Percentiles rank a stretch among this genome's conserved stretches.
Conservation (phyloP, 495 filamentous ascomycete genomes). For the Penicillium silybi region DNA sequence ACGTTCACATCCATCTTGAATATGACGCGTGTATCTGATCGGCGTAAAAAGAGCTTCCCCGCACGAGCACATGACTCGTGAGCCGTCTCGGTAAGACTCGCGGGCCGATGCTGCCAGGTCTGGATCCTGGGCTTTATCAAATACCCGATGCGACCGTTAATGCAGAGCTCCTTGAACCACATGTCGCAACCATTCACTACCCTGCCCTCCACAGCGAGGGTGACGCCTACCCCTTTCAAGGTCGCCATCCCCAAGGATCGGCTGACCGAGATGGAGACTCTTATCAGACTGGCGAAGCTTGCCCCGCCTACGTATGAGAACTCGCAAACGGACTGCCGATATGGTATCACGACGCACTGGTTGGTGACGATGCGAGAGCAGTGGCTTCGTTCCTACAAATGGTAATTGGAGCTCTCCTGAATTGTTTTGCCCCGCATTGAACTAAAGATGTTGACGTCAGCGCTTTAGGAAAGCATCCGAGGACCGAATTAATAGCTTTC, state of each 20-base stretch:
- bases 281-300: constrained; percentile 50
- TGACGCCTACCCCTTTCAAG: constrained; percentile 34
- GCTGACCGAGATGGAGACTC: constrained; percentile 43
- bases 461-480: constrained; percentile 46
- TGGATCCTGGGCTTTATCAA: too few species aligned
- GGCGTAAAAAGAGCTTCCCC: not conserved
- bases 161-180: not conserved
- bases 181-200: constrained; percentile 30
- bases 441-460: not conserved
- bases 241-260: constrained; percentile 41
- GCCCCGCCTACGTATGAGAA: constrained; percentile 51
- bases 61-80: not conserved
- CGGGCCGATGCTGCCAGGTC: not conserved
- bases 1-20: not conserved
- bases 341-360: constrained; percentile 57
- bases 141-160: not conserved
- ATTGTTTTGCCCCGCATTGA: not conserved
- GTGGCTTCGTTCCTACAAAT: constrained; percentile 48
- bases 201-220: constrained; percentile 23
- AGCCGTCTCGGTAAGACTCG: not conserved
- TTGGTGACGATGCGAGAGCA: constrained; percentile 47
- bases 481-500: constrained; percentile 56
- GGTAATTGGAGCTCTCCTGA: constrained; percentile 21
- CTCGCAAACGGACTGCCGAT: constrained; percentile 38
- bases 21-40: not conserved